Percentiles rank a stretch among this genome's conserved stretches.
Conservation (phyloP, 805 yeast genomes). For the Alloascoidea hylecoeti region DNA sequence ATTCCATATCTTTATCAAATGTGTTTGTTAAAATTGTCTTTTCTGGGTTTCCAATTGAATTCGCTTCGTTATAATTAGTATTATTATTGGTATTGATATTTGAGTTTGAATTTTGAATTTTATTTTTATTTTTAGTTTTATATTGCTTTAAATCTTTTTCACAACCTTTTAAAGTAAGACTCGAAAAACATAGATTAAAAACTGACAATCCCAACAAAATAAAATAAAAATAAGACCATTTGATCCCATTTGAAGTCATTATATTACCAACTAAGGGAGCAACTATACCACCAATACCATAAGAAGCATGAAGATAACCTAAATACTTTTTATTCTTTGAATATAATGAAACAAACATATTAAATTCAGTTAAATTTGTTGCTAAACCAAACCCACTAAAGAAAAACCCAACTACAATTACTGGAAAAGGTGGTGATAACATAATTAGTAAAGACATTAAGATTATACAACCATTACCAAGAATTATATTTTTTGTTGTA, state of each 20-base stretch:
- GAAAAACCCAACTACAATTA: constrained; percentile 33
- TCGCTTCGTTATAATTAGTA: no score
- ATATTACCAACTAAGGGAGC: constrained; percentile 59
- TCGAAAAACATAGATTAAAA: no score
- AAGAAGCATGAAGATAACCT: constrained; percentile 52
- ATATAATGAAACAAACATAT: constrained; percentile 38
- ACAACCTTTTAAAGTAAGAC: no score
- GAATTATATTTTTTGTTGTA: constrained; percentile 21
- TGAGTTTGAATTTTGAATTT: background rate
- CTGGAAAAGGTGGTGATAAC: constrained; percentile 33
- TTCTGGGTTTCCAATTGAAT: no score
- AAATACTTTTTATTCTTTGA: constrained; percentile 43
- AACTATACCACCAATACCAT: constrained; percentile 60
- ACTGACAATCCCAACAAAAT: no score
- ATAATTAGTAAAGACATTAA: constrained; percentile 31
- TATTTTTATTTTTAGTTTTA: no score
- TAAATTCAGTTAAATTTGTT: constrained; percentile 31
- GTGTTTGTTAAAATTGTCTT: no score
- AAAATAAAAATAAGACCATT: no score
- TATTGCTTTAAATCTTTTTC: constrained; percentile 1
- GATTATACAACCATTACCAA: constrained; percentile 23
- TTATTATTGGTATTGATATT: background rate
- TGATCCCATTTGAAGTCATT: no score
- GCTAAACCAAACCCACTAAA: constrained; percentile 49
- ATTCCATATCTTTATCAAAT: no score